phyloP scores from a whole-genome alignment of 2,329 filamentous ascomycete species.

The Penicillium sclerotigenum region DNA sequence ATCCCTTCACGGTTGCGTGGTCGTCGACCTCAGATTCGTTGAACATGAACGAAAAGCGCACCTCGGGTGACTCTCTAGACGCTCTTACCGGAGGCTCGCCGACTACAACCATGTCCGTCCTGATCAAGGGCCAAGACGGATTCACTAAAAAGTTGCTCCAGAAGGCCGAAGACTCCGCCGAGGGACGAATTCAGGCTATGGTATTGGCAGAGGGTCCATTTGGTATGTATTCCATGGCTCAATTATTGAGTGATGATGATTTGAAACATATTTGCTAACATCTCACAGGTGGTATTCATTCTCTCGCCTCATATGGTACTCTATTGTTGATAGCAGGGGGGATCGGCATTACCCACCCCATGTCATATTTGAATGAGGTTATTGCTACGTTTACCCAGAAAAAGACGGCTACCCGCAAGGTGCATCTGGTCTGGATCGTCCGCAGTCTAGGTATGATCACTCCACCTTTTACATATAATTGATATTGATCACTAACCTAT shows the following conservation, averaged over 20 bases:
- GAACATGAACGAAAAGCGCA: slow-evolving; percentile 24
- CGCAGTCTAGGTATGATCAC: slow-evolving; percentile 30
- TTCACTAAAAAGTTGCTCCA: slow-evolving; percentile 33
- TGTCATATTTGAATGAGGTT: slow-evolving; percentile 35
- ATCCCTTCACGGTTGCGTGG: slow-evolving; percentile 45
- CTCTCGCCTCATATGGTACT: slow-evolving; percentile 32
- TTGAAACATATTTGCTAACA: not conserved
- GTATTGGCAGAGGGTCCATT: slow-evolving; percentile 38
- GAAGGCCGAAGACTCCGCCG: slow-evolving; percentile 27
- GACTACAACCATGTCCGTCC: slow-evolving; percentile 31
- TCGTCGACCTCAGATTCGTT: slow-evolving; percentile 24
- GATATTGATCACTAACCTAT: not conserved
- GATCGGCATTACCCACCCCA: slow-evolving; percentile 38
- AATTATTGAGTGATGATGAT: not conserved
- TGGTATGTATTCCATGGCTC: slow-evolving; percentile 19
- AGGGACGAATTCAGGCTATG: slow-evolving; percentile 25
- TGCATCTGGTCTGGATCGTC: slow-evolving; percentile 34
- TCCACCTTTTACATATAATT: not conserved
- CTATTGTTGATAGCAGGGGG: slow-evolving; percentile 37
- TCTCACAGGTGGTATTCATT: slow-evolving; percentile 29
- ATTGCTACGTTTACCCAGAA: slow-evolving; percentile 25
- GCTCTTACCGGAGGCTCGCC: slow-evolving; percentile 25
- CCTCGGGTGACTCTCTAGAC: slow-evolving; percentile 31
- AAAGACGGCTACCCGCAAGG: slow-evolving; percentile 27
- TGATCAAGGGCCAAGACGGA: slow-evolving; percentile 34